Conservation (phyloP, 176 grass and related monocot genomes). For the Oryza australiensis region DNA sequence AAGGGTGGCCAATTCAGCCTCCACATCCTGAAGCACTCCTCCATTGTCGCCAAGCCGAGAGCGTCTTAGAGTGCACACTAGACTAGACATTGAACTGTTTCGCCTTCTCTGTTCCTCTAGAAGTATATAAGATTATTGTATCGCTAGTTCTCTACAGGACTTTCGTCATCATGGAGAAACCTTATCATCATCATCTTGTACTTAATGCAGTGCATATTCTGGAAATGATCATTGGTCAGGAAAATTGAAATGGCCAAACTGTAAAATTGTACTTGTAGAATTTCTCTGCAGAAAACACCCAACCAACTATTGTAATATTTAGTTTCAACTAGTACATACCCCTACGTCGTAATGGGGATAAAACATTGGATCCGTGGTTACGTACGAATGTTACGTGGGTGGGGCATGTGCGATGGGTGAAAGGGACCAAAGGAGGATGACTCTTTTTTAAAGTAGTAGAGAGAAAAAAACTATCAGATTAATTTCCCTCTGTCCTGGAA, state of each 20-base stretch:
- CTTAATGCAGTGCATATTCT: neutral
- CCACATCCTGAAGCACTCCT: slow-evolving; percentile 81
- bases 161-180: neutral
- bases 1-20: slow-evolving; percentile 85
- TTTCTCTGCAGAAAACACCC: neutral
- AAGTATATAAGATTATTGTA: too few species aligned
- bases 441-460: too few species aligned
- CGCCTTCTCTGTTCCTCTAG: too few species aligned
- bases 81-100: too few species aligned
- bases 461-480: neutral
- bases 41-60: slow-evolving; percentile 55
- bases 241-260: neutral
- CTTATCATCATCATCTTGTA: neutral
- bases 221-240: neutral
- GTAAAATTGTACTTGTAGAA: neutral
- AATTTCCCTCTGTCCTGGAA: neutral
- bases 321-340: too few species aligned
- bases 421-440: too few species aligned
- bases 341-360: too few species aligned
- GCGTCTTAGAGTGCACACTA: too few species aligned
- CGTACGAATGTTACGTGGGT: too few species aligned
- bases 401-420: too few species aligned
- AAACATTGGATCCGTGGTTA: too few species aligned
- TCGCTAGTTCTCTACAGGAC: neutral
- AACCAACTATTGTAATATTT: neutral